These are phyloP conservation scores for Zasmidium citrigriseum DNA, from an alignment of 2,329 filamentous ascomycete genomes.

Conservation along the genomic window DNA sequence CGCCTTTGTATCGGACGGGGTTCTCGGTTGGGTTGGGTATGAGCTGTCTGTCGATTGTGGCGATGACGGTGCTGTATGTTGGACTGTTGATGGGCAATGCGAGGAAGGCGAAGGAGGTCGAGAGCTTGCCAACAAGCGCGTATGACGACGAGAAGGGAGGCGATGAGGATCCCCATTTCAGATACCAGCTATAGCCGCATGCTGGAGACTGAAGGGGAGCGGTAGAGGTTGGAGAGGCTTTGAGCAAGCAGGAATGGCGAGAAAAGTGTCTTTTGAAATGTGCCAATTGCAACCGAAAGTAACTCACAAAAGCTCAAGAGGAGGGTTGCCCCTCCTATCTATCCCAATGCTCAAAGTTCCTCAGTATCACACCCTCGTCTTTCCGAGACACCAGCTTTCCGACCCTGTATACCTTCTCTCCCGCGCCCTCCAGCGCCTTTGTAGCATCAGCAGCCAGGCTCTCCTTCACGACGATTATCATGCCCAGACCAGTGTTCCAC, in stretches of 20 bases:
- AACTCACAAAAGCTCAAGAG: background rate
- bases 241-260: background rate
- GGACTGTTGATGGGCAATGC: constrained; percentile 8
- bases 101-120: background rate
- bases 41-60: constrained; percentile 16
- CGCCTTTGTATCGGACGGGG: constrained; percentile 16
- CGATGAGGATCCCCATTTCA: too few species aligned
- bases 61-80: constrained; percentile 24
- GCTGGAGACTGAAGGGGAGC: too few species aligned
- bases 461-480: constrained; percentile 80
- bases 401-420: constrained; percentile 76
- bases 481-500: constrained; percentile 93
- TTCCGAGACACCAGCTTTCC: constrained; percentile 67
- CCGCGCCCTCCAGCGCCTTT: constrained; percentile 62
- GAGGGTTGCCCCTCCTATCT: background rate
- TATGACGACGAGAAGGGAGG: background rate
- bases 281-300: background rate
- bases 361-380: constrained; percentile 63
- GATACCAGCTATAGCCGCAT: too few species aligned
- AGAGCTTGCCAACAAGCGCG: background rate
- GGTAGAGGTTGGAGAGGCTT: too few species aligned
- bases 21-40: constrained; percentile 24
- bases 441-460: constrained; percentile 63
- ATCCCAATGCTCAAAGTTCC: constrained; percentile 52
- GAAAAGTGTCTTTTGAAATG: too few species aligned